A percentile compares a stretch with the other conserved stretches of the same genome.
Conservation (phyloP, 306 rosid species). For the Vicia sativa region DNA sequence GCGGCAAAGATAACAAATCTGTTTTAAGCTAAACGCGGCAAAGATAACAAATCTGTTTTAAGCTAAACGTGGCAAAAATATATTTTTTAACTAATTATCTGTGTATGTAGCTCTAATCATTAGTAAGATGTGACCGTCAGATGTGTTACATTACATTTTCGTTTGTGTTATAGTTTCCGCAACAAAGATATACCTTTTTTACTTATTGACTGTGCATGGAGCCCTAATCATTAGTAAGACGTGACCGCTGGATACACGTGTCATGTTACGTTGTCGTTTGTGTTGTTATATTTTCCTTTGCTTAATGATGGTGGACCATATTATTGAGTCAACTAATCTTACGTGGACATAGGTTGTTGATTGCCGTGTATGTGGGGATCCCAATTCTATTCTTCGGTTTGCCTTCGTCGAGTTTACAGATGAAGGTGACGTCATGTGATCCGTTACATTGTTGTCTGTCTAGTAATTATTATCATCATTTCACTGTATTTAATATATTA, state of each 20-base stretch:
- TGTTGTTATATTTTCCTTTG: conserved; percentile 3
- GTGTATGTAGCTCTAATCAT: background rate
- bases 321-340: conserved; percentile 31
- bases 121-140: no score
- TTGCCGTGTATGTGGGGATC: conserved; percentile 99
- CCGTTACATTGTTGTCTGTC: conserved; percentile 17
- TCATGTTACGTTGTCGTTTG: conserved; percentile 4
- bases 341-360: conserved; percentile 75
- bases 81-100: background rate
- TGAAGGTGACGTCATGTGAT: conserved; percentile 62
- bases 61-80: background rate
- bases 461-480: conserved; percentile 16
- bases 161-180: no score
- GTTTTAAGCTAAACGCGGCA: background rate
- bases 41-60: background rate
- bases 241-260: background rate
- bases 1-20: background rate
- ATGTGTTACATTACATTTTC: no score
- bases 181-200: background rate
- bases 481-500: conserved; percentile 34
- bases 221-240: background rate
- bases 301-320: conserved; percentile 34
- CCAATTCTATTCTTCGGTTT: conserved; percentile 94
- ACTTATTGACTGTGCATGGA: background rate
- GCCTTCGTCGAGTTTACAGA: conserved; percentile 96